phyloP scores from a whole-genome alignment of 2,329 filamentous ascomycete genomes.

The Acrodontium crateriforme region DNA sequence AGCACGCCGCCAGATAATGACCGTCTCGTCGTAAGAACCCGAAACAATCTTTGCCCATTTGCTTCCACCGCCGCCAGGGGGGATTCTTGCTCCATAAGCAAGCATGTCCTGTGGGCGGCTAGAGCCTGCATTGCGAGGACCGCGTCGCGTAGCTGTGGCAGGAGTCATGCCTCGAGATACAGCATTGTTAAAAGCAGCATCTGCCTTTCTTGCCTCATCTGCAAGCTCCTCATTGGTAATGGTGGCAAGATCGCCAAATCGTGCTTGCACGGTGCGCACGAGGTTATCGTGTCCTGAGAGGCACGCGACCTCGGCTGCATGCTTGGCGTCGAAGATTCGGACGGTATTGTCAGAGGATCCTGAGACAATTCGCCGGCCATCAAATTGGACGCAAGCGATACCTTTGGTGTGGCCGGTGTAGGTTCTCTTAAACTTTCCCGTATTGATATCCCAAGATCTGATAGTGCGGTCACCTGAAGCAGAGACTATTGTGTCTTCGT shows the following conservation, averaged over 20 bases:
- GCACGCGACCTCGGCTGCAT: conserved; percentile 78
- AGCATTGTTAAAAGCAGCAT: conserved; percentile 56
- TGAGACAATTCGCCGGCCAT: conserved; percentile 83
- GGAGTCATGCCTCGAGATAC: conserved; percentile 32
- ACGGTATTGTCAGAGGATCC: conserved; percentile 94
- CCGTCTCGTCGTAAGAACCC: conserved; percentile 88
- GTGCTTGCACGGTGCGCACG: conserved; percentile 87
- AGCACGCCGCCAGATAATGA: conserved; percentile 80
- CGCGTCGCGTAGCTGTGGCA: conserved; percentile 19
- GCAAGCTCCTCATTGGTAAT: conserved; percentile 57
- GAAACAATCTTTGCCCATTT: conserved; percentile 90
- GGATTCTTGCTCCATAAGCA: conserved; percentile 71
- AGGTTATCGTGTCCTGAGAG: conserved; percentile 69
- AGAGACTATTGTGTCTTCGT: conserved; percentile 75
- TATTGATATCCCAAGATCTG: conserved; percentile 87
- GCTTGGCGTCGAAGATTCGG: conserved; percentile 80
- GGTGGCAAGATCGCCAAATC: conserved; percentile 77
- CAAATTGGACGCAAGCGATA: conserved; percentile 95
- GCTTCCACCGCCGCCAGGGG: conserved; percentile 79
- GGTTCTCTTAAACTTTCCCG: conserved; percentile 60
- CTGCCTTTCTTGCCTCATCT: conserved; percentile 57
- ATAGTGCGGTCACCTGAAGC: conserved; percentile 88
- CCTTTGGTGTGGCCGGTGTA: conserved; percentile 83
- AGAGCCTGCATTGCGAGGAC: conserved; percentile 52
- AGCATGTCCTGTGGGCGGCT: conserved; percentile 61